Evolutionary conservation across 1,284 basidiomycete genomes (phyloP).

Genomic region (Xanthoconium separans): DNA sequence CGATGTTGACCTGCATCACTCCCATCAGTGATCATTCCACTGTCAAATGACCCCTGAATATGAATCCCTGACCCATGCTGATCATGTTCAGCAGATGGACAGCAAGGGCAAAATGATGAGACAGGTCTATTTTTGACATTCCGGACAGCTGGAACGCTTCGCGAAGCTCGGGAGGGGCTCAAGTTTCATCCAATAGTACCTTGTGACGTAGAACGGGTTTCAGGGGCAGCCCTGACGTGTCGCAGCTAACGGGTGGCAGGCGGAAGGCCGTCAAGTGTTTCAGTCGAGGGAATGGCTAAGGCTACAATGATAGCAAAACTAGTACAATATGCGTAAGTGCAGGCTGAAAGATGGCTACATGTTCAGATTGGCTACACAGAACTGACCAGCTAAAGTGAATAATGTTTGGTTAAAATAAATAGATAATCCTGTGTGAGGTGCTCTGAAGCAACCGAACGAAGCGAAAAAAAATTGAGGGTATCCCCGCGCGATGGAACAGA

Average conservation of each 20-base stretch:
- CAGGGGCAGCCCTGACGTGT: background rate
- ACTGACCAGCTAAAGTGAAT: conserved; percentile 8
- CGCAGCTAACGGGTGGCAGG: conserved; percentile 1
- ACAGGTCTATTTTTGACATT: background rate
- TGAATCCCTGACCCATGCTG: too few relatives aligned
- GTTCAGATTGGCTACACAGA: conserved; percentile 25
- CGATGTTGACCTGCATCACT: too few relatives aligned
- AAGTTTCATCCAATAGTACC: background rate
- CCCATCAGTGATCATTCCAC: too few relatives aligned
- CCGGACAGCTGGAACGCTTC: background rate
- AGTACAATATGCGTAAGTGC: conserved; percentile 22
- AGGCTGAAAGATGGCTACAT: conserved; percentile 24
- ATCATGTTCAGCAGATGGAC: too few relatives aligned
- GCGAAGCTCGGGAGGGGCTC: background rate
- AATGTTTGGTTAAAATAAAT: conserved; percentile 15
- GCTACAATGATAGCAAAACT: conserved; percentile 23
- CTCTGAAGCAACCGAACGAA: conserved; percentile 1
- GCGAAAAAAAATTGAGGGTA: conserved; percentile 1
- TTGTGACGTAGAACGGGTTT: background rate
- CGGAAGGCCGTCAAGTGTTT: background rate
- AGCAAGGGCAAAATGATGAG: background rate
- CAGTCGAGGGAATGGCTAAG: conserved; percentile 15
- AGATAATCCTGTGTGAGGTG: conserved; percentile 8
- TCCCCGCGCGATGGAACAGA: conserved; percentile 8
- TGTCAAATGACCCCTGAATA: too few relatives aligned